These are phyloP conservation scores for Phytopythium montanum DNA, from an alignment of 352 stramenopile species.

Conservation along the genomic window DNA sequence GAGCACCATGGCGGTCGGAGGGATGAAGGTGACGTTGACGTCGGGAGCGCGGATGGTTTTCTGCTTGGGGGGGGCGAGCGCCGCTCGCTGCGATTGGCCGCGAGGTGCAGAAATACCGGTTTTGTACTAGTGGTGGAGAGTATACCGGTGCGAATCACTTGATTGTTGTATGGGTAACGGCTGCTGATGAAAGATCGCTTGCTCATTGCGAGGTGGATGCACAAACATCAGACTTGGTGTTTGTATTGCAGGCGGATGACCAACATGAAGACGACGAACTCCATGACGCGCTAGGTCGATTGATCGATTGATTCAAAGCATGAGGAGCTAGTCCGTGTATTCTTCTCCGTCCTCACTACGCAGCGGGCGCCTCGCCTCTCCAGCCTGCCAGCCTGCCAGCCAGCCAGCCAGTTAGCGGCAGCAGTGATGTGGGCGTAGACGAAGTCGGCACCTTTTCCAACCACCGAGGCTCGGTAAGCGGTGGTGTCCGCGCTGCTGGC, in stretches of 20 bases:
- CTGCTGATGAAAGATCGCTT: background rate
- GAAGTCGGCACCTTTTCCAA: too few relatives aligned
- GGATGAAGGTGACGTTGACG: conserved; percentile 2
- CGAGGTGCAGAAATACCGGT: background rate
- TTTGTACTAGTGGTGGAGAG: background rate
- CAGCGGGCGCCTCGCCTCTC: background rate
- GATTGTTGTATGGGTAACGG: background rate
- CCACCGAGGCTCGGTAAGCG: too few relatives aligned
- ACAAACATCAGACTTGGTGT: background rate
- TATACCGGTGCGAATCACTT: background rate
- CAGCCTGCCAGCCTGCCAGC: background rate
- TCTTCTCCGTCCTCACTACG: background rate
- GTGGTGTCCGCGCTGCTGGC: background rate
- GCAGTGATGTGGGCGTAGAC: too few relatives aligned
- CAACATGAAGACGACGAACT: too few relatives aligned
- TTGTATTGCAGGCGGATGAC: background rate
- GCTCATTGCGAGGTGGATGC: background rate
- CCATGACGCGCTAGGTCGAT: too few relatives aligned
- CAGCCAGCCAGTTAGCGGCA: too few relatives aligned
- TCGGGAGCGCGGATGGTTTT: conserved; percentile 10
- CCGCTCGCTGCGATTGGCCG: background rate
- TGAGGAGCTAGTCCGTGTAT: background rate
- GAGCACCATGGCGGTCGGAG: conserved; percentile 39
- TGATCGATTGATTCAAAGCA: too few relatives aligned
- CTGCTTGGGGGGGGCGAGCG: conserved; percentile 22